Percentiles rank a stretch among this genome's conserved stretches.
Evolutionary conservation across 108 stramenopile genomes (phyloP).

Genomic region (Stephanodiscus triporus): DNA sequence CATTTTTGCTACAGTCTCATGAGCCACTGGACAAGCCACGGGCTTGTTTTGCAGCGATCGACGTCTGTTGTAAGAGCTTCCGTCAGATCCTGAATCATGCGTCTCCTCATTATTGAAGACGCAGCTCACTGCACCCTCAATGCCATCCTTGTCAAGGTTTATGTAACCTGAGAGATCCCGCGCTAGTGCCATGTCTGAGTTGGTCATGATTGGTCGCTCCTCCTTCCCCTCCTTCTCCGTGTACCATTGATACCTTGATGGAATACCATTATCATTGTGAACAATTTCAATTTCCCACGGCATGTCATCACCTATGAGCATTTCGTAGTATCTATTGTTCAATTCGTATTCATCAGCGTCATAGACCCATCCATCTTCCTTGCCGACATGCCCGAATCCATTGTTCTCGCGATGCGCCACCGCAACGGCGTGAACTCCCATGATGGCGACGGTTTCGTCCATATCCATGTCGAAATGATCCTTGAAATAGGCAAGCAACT

Average conservation of each 20-base stretch:
- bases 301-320: slow-evolving; percentile 6
- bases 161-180: slow-evolving; percentile 12
- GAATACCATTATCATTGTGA: slow-evolving; percentile 34
- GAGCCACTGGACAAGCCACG: slow-evolving; percentile 21
- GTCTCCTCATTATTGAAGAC: neutral
- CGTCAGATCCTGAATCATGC: neutral
- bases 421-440: slow-evolving; percentile 67
- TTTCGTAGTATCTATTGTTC: slow-evolving; percentile 22
- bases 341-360: slow-evolving; percentile 13
- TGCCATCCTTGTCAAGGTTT: neutral
- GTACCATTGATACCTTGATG: slow-evolving; percentile 46
- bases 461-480: slow-evolving; percentile 47
- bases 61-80: neutral
- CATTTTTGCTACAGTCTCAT: slow-evolving; percentile 7
- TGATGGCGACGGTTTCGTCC: slow-evolving; percentile 57
- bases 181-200: slow-evolving; percentile 21
- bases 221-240: slow-evolving; percentile 11
- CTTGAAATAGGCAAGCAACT: slow-evolving; percentile 44
- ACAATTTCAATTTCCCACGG: slow-evolving; percentile 18
- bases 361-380: slow-evolving; percentile 34
- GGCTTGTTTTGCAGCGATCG: neutral
- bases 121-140: slow-evolving; percentile 11
- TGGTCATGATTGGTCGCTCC: slow-evolving; percentile 22
- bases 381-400: slow-evolving; percentile 52
- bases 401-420: slow-evolving; percentile 40